Evolutionary conservation across 805 yeast genomes (phyloP).

Genomic region (Teunomyces aglyptinius): DNA sequence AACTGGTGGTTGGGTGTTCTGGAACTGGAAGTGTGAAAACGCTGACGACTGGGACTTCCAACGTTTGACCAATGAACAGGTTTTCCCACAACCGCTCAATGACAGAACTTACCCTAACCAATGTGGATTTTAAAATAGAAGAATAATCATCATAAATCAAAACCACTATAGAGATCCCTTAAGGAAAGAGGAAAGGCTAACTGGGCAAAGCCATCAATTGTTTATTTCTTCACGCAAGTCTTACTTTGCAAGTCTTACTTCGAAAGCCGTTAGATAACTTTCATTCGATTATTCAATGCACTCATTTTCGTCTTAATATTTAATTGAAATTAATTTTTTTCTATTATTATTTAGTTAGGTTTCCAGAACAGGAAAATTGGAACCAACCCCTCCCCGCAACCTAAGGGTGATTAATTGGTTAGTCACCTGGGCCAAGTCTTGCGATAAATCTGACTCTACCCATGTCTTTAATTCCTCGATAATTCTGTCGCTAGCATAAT

Average conservation of each 20-base stretch:
- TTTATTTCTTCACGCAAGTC: neutral
- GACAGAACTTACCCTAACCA: constrained; percentile 70
- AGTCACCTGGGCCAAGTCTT: neutral
- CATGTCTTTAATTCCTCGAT: constrained; percentile 16
- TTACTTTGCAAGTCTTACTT: neutral
- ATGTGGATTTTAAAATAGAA: constrained; percentile 40
- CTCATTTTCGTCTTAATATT: neutral
- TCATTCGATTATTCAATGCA: neutral
- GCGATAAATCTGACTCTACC: neutral
- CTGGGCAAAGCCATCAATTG: neutral
- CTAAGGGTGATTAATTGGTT: no score
- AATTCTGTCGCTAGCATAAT: constrained; percentile 43
- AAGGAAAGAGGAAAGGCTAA: neutral
- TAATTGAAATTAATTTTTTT: neutral
- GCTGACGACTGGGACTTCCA: constrained; percentile 85
- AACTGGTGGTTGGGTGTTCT: constrained; percentile 84
- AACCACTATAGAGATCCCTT: neutral
- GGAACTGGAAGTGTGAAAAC: constrained; percentile 90
- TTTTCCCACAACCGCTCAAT: constrained; percentile 79
- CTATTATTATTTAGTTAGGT: no score
- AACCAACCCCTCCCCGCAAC: no score
- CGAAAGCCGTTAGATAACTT: neutral
- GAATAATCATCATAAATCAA: neutral
- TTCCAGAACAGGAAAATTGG: no score
- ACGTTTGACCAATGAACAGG: constrained; percentile 50